Evolutionary conservation across 306 rosid genomes (phyloP).

Genomic region (Cicer judaicum): DNA sequence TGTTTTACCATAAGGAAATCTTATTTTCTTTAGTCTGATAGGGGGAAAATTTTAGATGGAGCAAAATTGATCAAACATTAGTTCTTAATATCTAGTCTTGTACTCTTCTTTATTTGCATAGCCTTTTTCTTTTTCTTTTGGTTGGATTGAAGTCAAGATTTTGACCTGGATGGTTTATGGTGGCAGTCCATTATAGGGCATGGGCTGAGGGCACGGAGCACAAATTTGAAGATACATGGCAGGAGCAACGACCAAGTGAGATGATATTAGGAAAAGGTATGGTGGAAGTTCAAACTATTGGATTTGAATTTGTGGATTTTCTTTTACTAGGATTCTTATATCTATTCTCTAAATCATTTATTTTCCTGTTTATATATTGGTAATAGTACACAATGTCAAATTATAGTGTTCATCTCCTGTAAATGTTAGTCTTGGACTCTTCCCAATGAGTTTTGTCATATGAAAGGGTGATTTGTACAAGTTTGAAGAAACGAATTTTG

Average conservation of each 20-base stretch:
- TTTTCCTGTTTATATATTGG: background rate
- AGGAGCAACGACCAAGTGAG: constrained; percentile 80
- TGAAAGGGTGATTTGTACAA: background rate
- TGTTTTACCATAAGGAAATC: constrained; percentile 11
- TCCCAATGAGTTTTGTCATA: constrained; percentile 1
- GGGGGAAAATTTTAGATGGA: background rate
- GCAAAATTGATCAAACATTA: background rate
- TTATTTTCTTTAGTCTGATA: background rate
- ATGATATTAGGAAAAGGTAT: constrained; percentile 88
- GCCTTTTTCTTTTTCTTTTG: constrained; percentile 24
- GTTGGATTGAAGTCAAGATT: constrained; percentile 22
- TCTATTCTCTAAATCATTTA: background rate
- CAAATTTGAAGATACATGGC: constrained; percentile 96
- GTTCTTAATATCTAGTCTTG: constrained; percentile 5
- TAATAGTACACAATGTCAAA: constrained; percentile 26
- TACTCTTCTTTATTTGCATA: constrained; percentile 14
- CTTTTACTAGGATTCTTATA: constrained; percentile 1
- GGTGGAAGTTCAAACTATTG: constrained; percentile 7
- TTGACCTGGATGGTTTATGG: constrained; percentile 36
- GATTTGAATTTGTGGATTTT: constrained; percentile 22
- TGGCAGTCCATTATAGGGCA: constrained; percentile 87
- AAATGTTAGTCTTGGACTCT: background rate
- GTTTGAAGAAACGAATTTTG: background rate
- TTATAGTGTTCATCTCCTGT: constrained; percentile 14
- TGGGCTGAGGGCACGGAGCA: constrained; percentile 86